These are phyloP conservation scores for Prunus mira DNA, from an alignment of 306 rosid species.

Conservation along the genomic window DNA sequence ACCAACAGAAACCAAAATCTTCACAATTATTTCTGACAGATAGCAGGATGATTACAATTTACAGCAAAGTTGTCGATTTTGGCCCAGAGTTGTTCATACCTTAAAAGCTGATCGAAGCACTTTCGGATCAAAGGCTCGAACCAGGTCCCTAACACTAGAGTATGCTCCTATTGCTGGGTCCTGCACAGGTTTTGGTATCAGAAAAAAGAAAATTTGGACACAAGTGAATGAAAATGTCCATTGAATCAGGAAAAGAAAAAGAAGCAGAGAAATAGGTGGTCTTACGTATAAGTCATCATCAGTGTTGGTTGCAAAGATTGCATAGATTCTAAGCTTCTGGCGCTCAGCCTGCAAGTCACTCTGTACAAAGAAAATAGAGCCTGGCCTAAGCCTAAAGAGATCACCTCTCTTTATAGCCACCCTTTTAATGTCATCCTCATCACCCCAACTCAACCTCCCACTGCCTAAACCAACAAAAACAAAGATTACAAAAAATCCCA, in stretches of 20 bases:
- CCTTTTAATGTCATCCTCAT: constrained; percentile 30
- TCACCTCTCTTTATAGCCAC: constrained; percentile 59
- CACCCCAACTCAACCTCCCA: constrained; percentile 58
- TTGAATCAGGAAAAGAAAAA: background rate
- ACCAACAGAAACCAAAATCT: background rate
- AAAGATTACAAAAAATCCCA: no score
- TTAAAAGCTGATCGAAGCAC: constrained; percentile 64
- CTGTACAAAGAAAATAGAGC: constrained; percentile 61
- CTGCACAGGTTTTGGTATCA: constrained; percentile 31
- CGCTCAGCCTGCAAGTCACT: constrained; percentile 57
- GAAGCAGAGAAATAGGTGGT: background rate
- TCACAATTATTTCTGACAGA: background rate
- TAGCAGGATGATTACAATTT: no score
- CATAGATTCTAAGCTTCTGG: constrained; percentile 61
- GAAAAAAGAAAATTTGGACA: background rate
- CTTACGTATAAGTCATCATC: constrained; percentile 51
- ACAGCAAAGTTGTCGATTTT: no score
- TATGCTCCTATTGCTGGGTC: constrained; percentile 68
- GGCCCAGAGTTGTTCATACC: constrained; percentile 28
- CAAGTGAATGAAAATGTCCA: background rate
- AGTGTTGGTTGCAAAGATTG: constrained; percentile 52
- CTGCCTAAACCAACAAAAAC: constrained; percentile 42
- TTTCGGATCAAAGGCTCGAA: constrained; percentile 63
- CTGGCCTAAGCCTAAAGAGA: constrained; percentile 52
- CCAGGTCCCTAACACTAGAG: constrained; percentile 56